Conservation (phyloP, 495 filamentous ascomycete genomes). For the Pyrenula massariospora region DNA sequence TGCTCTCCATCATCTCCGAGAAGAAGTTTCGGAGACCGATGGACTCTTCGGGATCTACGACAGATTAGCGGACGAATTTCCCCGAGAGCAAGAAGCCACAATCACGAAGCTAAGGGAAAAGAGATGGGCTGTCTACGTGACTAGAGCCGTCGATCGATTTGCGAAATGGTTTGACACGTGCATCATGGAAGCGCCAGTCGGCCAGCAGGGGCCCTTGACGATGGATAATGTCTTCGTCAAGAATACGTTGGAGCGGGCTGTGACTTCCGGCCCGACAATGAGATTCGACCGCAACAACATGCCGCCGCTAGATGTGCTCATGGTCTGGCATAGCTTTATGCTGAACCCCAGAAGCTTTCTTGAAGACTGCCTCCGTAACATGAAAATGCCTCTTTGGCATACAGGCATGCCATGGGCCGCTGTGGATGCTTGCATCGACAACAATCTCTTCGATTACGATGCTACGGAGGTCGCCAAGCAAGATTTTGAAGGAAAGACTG, state of each 20-base stretch:
- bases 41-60: constrained; percentile 55
- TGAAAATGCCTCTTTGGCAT: constrained; percentile 46
- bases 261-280: constrained; percentile 12
- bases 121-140: constrained; percentile 67
- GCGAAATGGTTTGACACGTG: constrained; percentile 52
- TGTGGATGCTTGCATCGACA: constrained; percentile 55
- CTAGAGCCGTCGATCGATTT: constrained; percentile 64
- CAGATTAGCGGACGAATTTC: constrained; percentile 20
- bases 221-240: constrained; percentile 4
- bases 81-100: constrained; percentile 8
- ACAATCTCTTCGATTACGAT: constrained; percentile 47
- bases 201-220: neutral
- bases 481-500: constrained; percentile 38
- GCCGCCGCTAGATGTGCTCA: constrained; percentile 55
- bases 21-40: constrained; percentile 50
- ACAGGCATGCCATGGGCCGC: constrained; percentile 61
- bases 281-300: constrained; percentile 4
- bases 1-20: constrained; percentile 54
- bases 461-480: constrained; percentile 30
- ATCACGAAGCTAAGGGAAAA: constrained; percentile 50
- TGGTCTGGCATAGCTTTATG: constrained; percentile 87
- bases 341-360: constrained; percentile 69
- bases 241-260: constrained; percentile 10
- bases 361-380: constrained; percentile 62
- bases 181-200: constrained; percentile 8